Evolutionary conservation across 192 early-diverging fungal species (phyloP).

Genomic region (Coemansia biformis): DNA sequence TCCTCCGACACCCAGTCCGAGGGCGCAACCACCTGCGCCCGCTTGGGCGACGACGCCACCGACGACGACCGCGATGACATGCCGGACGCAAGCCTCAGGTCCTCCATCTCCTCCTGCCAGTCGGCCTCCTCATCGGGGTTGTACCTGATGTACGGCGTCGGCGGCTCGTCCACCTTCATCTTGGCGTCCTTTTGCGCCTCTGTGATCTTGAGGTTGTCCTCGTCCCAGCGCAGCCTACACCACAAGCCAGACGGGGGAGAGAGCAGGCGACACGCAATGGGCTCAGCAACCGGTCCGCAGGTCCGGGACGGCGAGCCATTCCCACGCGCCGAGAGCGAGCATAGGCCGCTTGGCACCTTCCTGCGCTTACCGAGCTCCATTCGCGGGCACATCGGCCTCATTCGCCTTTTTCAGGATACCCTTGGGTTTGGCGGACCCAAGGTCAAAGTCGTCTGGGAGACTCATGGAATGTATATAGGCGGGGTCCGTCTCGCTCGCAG

Average conservation of each 20-base stretch:
- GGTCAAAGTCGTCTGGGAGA: slow-evolving; percentile 8
- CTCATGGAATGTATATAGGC: too few species aligned
- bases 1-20: slow-evolving; percentile 39
- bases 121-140: slow-evolving; percentile 73
- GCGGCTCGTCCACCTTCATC: slow-evolving; percentile 97
- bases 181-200: slow-evolving; percentile 85
- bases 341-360: too few species aligned
- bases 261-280: too few species aligned
- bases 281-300: background rate
- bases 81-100: slow-evolving; percentile 40
- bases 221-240: slow-evolving; percentile 84
- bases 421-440: slow-evolving; percentile 30
- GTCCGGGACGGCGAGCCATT: too few species aligned
- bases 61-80: slow-evolving; percentile 46
- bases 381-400: slow-evolving; percentile 14
- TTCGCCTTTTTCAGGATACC: slow-evolving; percentile 42
- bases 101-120: slow-evolving; percentile 37
- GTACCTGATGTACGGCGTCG: slow-evolving; percentile 92
- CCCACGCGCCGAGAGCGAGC: too few species aligned
- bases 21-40: slow-evolving; percentile 40
- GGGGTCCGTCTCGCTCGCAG: too few species aligned
- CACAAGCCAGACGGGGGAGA: background rate
- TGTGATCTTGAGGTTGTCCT: slow-evolving; percentile 84
- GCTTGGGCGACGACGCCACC: slow-evolving; percentile 55
- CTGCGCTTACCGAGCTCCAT: slow-evolving; percentile 39